Percentiles rank a stretch among this genome's conserved stretches.
Evolutionary conservation across 2,329 filamentous ascomycete genomes (phyloP).

Genomic region (Talaromyces sp.): DNA sequence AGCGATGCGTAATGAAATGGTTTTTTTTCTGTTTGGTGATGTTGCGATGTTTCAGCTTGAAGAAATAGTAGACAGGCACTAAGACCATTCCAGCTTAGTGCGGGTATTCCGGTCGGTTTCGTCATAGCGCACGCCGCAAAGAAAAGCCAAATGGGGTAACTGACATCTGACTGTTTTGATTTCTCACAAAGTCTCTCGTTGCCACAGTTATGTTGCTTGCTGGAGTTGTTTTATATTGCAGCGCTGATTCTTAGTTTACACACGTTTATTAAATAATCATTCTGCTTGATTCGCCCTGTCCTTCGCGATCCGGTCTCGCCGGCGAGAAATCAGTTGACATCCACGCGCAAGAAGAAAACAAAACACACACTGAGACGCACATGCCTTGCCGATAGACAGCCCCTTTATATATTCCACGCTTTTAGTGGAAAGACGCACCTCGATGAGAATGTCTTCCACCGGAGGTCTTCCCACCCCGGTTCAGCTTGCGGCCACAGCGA

Average conservation of each 20-base stretch:
- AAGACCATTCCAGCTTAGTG: neutral
- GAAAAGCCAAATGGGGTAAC: neutral
- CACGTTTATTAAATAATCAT: neutral
- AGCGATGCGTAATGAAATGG: neutral
- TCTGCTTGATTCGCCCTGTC: neutral
- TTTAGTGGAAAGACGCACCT: neutral
- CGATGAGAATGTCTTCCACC: neutral
- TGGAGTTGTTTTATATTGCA: neutral
- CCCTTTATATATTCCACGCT: neutral
- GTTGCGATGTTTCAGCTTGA: neutral
- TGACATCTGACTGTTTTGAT: slow-evolving; percentile 3
- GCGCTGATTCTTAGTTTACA: neutral
- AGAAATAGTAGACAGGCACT: neutral
- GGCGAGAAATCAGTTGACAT: neutral
- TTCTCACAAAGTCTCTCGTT: no score
- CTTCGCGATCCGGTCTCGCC: neutral
- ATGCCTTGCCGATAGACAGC: neutral
- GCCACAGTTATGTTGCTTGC: neutral
- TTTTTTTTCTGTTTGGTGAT: neutral
- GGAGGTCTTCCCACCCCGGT: neutral
- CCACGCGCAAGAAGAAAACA: neutral
- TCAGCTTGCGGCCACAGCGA: neutral
- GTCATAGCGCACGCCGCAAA: slow-evolving; percentile 8
- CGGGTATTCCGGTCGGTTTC: neutral
- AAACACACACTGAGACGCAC: neutral